Evolutionary conservation across 805 yeast genomes (phyloP), one percentile per base, ranked within the genome.

Genomic region (Kazachstania bromeliacearum): DNA sequence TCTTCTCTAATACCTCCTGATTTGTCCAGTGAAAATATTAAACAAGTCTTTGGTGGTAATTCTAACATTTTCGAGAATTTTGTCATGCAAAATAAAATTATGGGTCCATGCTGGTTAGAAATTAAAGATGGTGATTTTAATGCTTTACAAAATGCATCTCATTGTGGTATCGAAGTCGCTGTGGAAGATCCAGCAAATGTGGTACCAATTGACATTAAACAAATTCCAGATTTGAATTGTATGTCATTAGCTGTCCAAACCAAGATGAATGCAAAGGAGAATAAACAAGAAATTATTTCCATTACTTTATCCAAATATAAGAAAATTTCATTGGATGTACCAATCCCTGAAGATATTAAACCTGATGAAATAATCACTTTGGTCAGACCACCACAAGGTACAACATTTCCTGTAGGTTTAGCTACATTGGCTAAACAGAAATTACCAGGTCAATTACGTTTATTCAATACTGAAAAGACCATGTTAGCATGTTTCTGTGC

Each of bases 91-190:
- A 70, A 83, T 47, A 78, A 80, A 47, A 70, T 92, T 31, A 88
- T 85, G 96, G 98, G 98, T 7, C 98, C 98, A 3, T 87, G 97
- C 57, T 92, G 98, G 98, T 64, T 92, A 35, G 81, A 81, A 33
- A 67, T 92, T 35, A 65, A 69, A 29, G 69, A 73, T 34, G 80
- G 79, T 33, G 77, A 79, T 42, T 80, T 82, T 47, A 54, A 57
- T 17, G 57, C 73, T 0, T 57, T 79, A 28, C 70, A 68, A 35
- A 79, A 77, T 50, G 69, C 82, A 2, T 78, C 95, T 0, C 89
- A 88, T 62, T 84, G 94, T 60, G 73, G 73, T 38, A 68, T 83
- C n/a, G 95, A 85, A 50, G 74, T 82, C 2, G 61, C 77, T 1
- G 72, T 83, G 1, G 50, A 57, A 2, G 57, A 66, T 8, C 75